phyloP scores from a whole-genome alignment of 208 protist genomes.

The Zelonia costaricensis region DNA sequence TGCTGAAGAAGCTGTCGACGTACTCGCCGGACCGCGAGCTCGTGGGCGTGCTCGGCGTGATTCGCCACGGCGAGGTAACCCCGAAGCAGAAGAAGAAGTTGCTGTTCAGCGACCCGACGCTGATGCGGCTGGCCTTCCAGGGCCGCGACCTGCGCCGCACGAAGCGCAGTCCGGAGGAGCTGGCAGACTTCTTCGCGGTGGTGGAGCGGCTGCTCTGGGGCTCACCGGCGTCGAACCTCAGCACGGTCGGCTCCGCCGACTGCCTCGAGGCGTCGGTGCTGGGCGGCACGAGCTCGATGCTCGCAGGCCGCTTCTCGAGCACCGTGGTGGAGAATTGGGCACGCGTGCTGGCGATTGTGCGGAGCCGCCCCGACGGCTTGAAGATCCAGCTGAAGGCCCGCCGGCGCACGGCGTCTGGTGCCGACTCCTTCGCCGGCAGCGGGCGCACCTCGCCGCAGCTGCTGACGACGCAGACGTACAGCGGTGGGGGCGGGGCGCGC shows the following conservation, averaged over 20 bases:
- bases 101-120: conserved; percentile 34
- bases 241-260: neutral
- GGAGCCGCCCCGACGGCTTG: conserved; percentile 36
- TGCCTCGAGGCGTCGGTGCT: conserved; percentile 14
- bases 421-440: conserved; percentile 28
- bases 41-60: conserved; percentile 49
- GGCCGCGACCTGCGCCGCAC: conserved; percentile 8
- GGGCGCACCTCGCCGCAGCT: neutral
- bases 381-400: conserved; percentile 47
- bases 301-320: neutral
- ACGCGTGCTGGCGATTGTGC: conserved; percentile 40
- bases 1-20: conserved; percentile 44
- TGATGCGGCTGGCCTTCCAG: conserved; percentile 31
- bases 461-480: too few relatives aligned
- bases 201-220: conserved; percentile 19
- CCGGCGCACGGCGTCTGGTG: neutral
- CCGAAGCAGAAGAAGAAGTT: conserved; percentile 68
- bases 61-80: conserved; percentile 55
- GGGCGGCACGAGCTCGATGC: neutral
- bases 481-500: neutral
- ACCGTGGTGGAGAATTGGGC: conserved; percentile 37
- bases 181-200: conserved; percentile 20
- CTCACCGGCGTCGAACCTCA: neutral
- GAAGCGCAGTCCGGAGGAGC: conserved; percentile 21
- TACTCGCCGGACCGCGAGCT: conserved; percentile 48